Conservation (phyloP, 495 filamentous ascomycete species). For the Glonium stellatum region DNA sequence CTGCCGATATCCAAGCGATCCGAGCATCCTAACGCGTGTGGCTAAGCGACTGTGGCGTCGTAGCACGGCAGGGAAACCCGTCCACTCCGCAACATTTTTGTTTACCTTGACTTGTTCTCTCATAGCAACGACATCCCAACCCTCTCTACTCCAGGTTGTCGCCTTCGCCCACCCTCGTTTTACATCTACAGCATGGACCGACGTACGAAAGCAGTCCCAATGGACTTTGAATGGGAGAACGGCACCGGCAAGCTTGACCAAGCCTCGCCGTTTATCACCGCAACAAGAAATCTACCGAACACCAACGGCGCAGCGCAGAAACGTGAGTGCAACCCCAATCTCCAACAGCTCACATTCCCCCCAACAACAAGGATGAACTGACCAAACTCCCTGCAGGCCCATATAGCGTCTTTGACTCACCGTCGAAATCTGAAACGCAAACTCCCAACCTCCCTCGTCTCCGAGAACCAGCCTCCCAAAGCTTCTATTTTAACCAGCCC, state of each 20-base stretch:
- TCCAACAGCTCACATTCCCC: not conserved
- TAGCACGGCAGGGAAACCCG: not conserved
- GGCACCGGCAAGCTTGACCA: constrained; percentile 17
- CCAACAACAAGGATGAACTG: constrained; percentile 1
- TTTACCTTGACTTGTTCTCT: not conserved
- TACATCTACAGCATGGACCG: constrained; percentile 1
- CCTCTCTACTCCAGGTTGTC: not conserved
- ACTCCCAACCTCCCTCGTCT: constrained; percentile 37
- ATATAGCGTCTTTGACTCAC: constrained; percentile 47
- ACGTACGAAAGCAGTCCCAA: constrained; percentile 18
- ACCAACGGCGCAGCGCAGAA: constrained; percentile 15
- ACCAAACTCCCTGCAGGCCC: constrained; percentile 36
- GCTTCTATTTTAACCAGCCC: constrained; percentile 35
- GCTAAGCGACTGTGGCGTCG: not conserved
- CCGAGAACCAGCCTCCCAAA: constrained; percentile 45
- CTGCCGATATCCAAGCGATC: no score
- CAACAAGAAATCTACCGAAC: not conserved
- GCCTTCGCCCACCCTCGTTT: not conserved
- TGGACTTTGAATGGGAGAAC: constrained; percentile 30
- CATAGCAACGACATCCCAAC: constrained; percentile 1
- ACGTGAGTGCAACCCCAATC: constrained; percentile 19
- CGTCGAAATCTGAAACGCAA: constrained; percentile 37
- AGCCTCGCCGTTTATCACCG: constrained; percentile 23
- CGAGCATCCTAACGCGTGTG: no score
- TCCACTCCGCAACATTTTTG: not conserved